Base-by-base conservation (phyloP, 2,329 filamentous ascomycete species). In the Aureobasidium lini region DNA sequence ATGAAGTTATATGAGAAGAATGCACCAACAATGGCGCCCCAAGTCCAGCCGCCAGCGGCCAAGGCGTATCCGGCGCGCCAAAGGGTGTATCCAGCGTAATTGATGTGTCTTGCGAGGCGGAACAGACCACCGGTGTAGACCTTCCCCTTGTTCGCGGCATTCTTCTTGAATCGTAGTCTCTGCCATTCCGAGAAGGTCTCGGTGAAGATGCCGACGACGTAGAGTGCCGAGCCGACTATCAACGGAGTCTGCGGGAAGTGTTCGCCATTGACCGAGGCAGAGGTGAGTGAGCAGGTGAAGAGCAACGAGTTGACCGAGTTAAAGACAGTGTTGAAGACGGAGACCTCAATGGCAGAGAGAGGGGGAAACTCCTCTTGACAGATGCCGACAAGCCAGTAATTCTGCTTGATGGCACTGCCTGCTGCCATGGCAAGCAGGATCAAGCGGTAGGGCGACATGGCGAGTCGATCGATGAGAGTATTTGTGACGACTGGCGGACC, bases 131-230 rank as follows among this genome's bases (percentile, higher is more conserved):
- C 75, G 0, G 73, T 75, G 63, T 76, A 83, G 0, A 75, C 70
- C 68, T 81, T 80, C 16, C 81, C 80, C 63, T 78, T 75, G 67
- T 82, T 82, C 61, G 67, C 72, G 2, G 77, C 73, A 58, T 81
- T 70, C 23, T 71, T 68, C 69, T 83, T 83, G 71, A 80, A 83
- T 0, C 66, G 64, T 63, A 74, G 75, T 16, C 84, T 77, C 70
- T 87, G 84, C 31, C 79, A 66, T 71, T 87, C 84, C 0, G 81
- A 74, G 3, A 79, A 64, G 5, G 79, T 76, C 70, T 87, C 84
- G 4, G 80, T 72, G 4, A 74, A 60, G 32, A 86, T 74, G 9
- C 84, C 84, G 4, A 75, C 64, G 4, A 71, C 67, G 66, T 82
- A 87, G 47, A 83, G 63, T 0, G 69, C 67, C 1, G 74, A 66